Percentiles rank a stretch among this genome's conserved stretches.
These are phyloP conservation scores for Salvia sclarea DNA, from an alignment of 305 asterid genomes.

Conservation along the genomic window DNA sequence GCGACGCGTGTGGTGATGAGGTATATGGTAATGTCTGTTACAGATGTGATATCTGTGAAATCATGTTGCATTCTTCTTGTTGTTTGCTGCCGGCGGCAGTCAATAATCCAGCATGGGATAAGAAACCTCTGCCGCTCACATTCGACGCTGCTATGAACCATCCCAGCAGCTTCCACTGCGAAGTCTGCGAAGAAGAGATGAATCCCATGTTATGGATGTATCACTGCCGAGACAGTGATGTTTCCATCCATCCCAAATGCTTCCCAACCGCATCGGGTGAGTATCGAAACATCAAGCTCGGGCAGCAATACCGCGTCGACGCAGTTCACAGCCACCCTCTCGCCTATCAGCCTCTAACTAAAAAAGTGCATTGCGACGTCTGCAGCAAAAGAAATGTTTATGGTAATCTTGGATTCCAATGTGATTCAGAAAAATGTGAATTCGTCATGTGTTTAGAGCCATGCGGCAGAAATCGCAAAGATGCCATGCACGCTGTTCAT, in stretches of 20 bases:
- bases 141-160: not conserved
- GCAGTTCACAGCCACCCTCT: not conserved
- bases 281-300: conserved; percentile 2
- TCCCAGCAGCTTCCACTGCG: conserved; percentile 12
- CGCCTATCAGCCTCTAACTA: not conserved
- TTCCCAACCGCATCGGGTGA: not conserved
- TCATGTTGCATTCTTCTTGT: not conserved
- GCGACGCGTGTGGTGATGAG: not conserved
- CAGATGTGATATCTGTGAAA: not conserved
- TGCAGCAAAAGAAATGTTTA: not conserved
- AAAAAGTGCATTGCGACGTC: not conserved
- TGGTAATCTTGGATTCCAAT: not conserved
- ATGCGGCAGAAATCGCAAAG: not conserved
- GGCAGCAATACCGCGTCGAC: not conserved
- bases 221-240: conserved; percentile 3
- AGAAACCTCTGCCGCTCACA: conserved; percentile 7
- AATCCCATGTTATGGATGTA: conserved; percentile 19
- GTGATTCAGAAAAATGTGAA: not conserved
- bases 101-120: not conserved
- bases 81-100: not conserved
- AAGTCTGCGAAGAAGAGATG: conserved; percentile 11
- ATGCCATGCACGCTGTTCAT: not conserved
- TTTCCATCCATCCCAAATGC: conserved; percentile 5
- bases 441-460: not conserved
- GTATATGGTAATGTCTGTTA: not conserved